These are phyloP conservation scores for Persicaria maculosa DNA, from an alignment of 148 eudicot species.

Conservation along the genomic window DNA sequence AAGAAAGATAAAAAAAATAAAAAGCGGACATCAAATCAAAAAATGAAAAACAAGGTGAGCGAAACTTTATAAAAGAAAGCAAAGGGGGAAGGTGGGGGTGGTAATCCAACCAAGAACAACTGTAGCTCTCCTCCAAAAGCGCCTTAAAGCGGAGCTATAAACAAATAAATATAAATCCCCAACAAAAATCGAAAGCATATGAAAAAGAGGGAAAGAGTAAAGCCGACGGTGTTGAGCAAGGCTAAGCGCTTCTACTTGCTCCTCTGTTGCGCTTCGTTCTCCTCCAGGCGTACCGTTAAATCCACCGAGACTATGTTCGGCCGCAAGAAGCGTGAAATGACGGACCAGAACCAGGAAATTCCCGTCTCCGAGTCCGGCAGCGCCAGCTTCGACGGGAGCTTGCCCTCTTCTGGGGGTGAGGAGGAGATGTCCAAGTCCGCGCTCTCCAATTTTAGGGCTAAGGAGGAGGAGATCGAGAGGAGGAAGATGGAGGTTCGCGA, in stretches of 20 bases:
- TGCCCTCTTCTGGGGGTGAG: slow-evolving; percentile 26
- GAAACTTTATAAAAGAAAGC: slow-evolving; percentile 6
- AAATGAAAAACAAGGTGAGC: neutral
- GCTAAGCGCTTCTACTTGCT: slow-evolving; percentile 6
- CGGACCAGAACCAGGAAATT: slow-evolving; percentile 28
- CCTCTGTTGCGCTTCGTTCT: neutral
- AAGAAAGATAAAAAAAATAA: neutral
- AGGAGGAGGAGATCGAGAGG: slow-evolving; percentile 93
- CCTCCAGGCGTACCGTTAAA: neutral
- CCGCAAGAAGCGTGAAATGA: slow-evolving; percentile 15
- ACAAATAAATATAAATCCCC: neutral
- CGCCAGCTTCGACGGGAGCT: slow-evolving; percentile 45
- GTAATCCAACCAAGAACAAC: neutral
- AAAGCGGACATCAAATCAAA: neutral
- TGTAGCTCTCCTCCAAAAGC: neutral
- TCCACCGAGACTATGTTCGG: neutral
- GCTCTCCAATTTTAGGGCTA: slow-evolving; percentile 51
- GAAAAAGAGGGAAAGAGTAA: slow-evolving; percentile 8
- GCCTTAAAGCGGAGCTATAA: neutral
- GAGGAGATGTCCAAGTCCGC: slow-evolving; percentile 51
- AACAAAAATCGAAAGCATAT: slow-evolving; percentile 5
- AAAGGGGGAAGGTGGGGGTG: neutral
- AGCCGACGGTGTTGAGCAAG: neutral
- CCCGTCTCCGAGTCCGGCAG: slow-evolving; percentile 45
- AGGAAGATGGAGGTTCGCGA: slow-evolving; percentile 79